These are phyloP conservation scores for Graphium sp. DNA, from an alignment of 2,329 filamentous ascomycete genomes.

Conservation along the genomic window DNA sequence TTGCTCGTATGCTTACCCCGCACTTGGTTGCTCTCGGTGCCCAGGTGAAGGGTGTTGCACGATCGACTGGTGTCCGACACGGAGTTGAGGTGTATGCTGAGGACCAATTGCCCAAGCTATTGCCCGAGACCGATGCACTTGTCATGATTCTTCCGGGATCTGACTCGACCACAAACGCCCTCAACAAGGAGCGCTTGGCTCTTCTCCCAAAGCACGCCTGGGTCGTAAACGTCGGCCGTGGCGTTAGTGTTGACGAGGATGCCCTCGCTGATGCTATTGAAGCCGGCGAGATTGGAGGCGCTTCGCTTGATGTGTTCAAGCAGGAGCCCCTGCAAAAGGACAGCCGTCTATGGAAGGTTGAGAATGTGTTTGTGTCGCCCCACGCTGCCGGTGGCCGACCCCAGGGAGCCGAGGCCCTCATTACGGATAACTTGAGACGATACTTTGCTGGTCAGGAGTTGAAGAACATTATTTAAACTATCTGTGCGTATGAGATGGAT, in stretches of 20 bases:
- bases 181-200: slow-evolving; percentile 34
- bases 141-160: slow-evolving; percentile 50
- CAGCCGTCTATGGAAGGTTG: slow-evolving; percentile 30
- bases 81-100: slow-evolving; percentile 41
- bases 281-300: slow-evolving; percentile 54
- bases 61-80: slow-evolving; percentile 35
- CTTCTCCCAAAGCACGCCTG: slow-evolving; percentile 39
- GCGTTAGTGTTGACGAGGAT: slow-evolving; percentile 64
- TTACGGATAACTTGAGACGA: slow-evolving; percentile 41
- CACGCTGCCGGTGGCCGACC: slow-evolving; percentile 44
- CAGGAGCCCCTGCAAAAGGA: slow-evolving; percentile 43
- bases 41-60: slow-evolving; percentile 39
- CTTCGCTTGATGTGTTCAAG: slow-evolving; percentile 67
- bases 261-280: slow-evolving; percentile 56
- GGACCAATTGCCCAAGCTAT: slow-evolving; percentile 31
- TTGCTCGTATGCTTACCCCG: slow-evolving; percentile 42
- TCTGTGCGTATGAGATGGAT: too few species aligned
- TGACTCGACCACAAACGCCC: slow-evolving; percentile 34
- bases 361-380: slow-evolving; percentile 34
- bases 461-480: slow-evolving; percentile 30
- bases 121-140: slow-evolving; percentile 43
- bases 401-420: slow-evolving; percentile 40
- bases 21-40: slow-evolving; percentile 37
- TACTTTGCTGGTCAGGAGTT: slow-evolving; percentile 41
- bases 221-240: slow-evolving; percentile 64